phyloP scores from a whole-genome alignment of 345 rosid genomes.

The Carallia pectinifolia region DNA sequence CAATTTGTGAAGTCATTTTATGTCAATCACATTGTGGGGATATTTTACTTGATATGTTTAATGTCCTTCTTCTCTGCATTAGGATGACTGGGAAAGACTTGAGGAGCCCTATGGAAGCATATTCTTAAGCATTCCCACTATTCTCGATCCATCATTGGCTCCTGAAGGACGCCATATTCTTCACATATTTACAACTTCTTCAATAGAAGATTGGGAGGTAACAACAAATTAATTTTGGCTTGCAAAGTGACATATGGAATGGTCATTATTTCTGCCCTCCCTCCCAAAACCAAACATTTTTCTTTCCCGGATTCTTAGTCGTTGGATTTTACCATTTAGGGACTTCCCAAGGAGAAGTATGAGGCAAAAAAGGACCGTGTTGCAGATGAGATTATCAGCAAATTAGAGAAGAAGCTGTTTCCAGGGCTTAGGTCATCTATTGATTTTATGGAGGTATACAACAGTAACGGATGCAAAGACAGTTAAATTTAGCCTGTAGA shows the following conservation, averaged over 20 bases:
- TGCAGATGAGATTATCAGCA: conserved; percentile 58
- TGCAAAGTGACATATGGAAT: conserved; percentile 8
- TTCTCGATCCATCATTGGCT: conserved; percentile 86
- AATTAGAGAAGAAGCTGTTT: conserved; percentile 82
- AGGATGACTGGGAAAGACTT: conserved; percentile 75
- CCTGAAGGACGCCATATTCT: conserved; percentile 81
- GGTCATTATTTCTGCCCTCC: neutral
- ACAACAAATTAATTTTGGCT: neutral
- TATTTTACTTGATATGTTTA: neutral
- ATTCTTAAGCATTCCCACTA: conserved; percentile 91
- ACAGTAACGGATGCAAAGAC: neutral
- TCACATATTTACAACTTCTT: conserved; percentile 83
- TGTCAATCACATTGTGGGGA: neutral
- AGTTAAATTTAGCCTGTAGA: neutral
- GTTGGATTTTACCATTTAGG: conserved; percentile 39
- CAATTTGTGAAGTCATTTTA: neutral
- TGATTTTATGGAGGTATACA: conserved; percentile 69
- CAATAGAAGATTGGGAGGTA: conserved; percentile 92
- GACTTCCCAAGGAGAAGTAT: conserved; percentile 66
- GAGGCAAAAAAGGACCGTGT: conserved; percentile 72
- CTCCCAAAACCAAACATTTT: neutral
- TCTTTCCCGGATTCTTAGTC: neutral
- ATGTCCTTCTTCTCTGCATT: conserved; percentile 7
- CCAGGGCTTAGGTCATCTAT: conserved; percentile 77
- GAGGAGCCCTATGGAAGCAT: conserved; percentile 91